phyloP scores from a whole-genome alignment of 805 yeast species.

The Scheffersomyces coipomensis region DNA sequence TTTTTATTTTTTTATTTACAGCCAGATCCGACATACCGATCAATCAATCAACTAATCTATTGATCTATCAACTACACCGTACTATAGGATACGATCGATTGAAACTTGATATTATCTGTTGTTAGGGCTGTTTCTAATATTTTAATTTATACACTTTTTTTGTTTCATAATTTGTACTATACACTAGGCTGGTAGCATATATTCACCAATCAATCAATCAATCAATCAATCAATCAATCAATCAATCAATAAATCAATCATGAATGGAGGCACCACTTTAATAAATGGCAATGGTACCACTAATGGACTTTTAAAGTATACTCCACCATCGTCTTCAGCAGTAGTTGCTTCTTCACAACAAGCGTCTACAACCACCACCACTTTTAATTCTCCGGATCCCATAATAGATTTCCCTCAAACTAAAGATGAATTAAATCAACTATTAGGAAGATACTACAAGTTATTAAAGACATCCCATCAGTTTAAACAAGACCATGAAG shows the following conservation, averaged over 20 bases:
- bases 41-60: no score
- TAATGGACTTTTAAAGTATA: not conserved
- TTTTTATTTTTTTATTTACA: no score
- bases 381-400: not conserved
- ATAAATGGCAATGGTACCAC: slow-evolving; percentile 1
- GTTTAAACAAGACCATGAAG: slow-evolving; percentile 2
- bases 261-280: slow-evolving; percentile 1
- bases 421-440: slow-evolving; percentile 21
- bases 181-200: no score
- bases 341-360: not conserved
- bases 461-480: slow-evolving; percentile 10
- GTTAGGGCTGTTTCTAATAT: no score
- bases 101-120: no score
- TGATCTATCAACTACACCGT: no score
- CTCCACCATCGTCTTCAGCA: not conserved
- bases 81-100: no score
- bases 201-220: no score
- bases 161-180: no score
- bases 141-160: no score
- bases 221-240: slow-evolving; percentile 1
- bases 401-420: slow-evolving; percentile 17
- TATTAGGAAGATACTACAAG: slow-evolving; percentile 26
- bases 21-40: no score
- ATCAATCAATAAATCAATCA: not conserved
- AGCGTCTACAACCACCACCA: not conserved